A percentile compares a stretch with the other conserved stretches of the same genome.
phyloP scores from a whole-genome alignment of 768 basidiomycete species.

The Lactifluus subvellereus region DNA sequence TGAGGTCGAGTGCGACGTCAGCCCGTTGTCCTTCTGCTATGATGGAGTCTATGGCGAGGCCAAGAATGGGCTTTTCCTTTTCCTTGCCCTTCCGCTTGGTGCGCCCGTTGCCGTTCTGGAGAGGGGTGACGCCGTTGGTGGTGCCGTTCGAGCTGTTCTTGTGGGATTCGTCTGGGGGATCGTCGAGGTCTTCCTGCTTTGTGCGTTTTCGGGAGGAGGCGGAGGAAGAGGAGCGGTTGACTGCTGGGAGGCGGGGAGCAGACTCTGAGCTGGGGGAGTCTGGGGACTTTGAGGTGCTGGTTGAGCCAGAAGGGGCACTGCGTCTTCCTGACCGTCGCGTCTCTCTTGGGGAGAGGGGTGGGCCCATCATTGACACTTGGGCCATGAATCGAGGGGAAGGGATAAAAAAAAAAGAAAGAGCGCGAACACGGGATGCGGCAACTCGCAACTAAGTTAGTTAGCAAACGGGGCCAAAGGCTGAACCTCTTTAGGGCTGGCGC shows the following conservation, averaged over 20 bases:
- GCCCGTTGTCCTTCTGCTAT: constrained; percentile 29
- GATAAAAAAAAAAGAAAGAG: constrained; percentile 12
- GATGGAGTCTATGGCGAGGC: constrained; percentile 29
- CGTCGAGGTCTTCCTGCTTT: constrained; percentile 73
- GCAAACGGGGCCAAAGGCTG: constrained; percentile 13
- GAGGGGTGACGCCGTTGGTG: constrained; percentile 28
- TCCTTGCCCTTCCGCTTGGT: constrained; percentile 62
- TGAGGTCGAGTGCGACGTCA: constrained; percentile 32
- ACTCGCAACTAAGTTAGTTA: background rate
- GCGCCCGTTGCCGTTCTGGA: constrained; percentile 34
- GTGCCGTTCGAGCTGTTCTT: constrained; percentile 37
- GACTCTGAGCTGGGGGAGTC: constrained; percentile 55
- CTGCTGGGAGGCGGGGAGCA: constrained; percentile 30
- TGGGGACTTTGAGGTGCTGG: constrained; percentile 67
- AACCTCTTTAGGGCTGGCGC: constrained; percentile 25
- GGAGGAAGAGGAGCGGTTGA: constrained; percentile 27
- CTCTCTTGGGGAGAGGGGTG: constrained; percentile 70
- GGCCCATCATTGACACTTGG: constrained; percentile 66
- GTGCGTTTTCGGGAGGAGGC: constrained; percentile 42
- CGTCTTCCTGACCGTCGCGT: constrained; percentile 74
- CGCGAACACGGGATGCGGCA: constrained; percentile 15
- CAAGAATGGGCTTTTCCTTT: constrained; percentile 41
- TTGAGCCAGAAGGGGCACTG: constrained; percentile 58
- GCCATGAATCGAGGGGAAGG: constrained; percentile 38
- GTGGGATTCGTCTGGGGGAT: constrained; percentile 46